A percentile compares a stretch with the other conserved stretches of the same genome.
Conservation (phyloP, 2,329 filamentous ascomycete genomes). For the Trichoderma cornu-damae region DNA sequence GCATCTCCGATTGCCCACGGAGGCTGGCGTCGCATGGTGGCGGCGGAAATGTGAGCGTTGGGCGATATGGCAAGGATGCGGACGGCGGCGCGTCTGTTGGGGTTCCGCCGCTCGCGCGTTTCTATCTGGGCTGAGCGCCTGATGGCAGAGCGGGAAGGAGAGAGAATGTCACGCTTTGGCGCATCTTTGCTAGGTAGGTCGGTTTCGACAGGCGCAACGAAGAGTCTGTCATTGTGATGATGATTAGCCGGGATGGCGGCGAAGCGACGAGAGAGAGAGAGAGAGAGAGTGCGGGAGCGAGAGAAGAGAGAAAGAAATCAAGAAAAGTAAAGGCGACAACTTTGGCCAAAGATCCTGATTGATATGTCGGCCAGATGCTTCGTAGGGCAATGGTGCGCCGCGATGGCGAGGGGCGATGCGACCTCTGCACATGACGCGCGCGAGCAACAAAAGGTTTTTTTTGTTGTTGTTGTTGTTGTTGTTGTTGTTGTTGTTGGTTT, state of each 20-base stretch:
- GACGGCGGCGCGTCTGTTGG: conserved; percentile 24
- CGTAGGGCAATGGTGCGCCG: not conserved
- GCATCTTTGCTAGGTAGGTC: conserved; percentile 36
- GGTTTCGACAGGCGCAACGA: conserved; percentile 43
- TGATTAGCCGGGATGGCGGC: not conserved
- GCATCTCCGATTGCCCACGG: conserved; percentile 25
- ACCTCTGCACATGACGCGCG: not conserved
- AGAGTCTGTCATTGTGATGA: conserved; percentile 34
- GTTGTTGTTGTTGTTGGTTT: too few species aligned
- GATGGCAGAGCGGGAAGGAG: conserved; percentile 38
- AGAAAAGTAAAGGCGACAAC: not conserved
- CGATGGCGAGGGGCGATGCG: not conserved
- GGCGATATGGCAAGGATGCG: conserved; percentile 29
- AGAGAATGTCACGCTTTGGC: conserved; percentile 28
- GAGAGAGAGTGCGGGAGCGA: not conserved
- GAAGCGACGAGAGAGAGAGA: not conserved
- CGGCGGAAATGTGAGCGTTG: conserved; percentile 23
- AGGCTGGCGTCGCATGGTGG: conserved; percentile 19
- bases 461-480: too few species aligned
- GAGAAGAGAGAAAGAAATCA: not conserved
- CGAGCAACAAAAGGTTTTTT: too few species aligned
- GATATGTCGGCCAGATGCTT: not conserved
- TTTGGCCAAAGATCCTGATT: not conserved
- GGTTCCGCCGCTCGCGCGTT: conserved; percentile 29
- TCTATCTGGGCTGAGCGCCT: conserved; percentile 34